Evolutionary conservation across 768 basidiomycete species (phyloP).

Genomic region (Panaeolus cyanescens): DNA sequence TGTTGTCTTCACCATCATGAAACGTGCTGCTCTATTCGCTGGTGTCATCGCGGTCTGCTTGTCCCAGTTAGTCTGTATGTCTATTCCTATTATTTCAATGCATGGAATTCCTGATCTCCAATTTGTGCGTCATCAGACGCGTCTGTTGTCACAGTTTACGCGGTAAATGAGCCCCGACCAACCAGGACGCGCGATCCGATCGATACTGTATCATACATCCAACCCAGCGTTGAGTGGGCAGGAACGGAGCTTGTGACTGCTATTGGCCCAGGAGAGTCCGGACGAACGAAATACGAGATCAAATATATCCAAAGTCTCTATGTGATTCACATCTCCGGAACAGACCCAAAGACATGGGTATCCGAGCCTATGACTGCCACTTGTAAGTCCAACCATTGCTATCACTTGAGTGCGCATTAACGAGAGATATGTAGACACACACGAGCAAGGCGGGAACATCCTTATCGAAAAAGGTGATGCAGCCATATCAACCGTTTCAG

Average conservation of each 20-base stretch:
- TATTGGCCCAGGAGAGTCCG: neutral
- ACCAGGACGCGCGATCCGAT: neutral
- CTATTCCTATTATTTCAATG: neutral
- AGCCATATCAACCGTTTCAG: neutral
- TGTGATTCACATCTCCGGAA: neutral
- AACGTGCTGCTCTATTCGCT: neutral
- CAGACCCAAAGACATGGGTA: neutral
- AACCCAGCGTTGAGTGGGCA: slow-evolving; percentile 7
- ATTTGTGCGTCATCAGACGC: neutral
- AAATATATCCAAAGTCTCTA: neutral
- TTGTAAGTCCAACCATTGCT: neutral
- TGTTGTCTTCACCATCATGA: neutral
- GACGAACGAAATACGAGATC: neutral
- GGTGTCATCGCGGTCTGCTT: neutral
- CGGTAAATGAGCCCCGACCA: neutral
- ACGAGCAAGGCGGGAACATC: neutral
- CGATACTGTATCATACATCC: neutral
- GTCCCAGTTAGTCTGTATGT: neutral
- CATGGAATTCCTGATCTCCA: neutral
- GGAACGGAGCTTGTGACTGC: neutral
- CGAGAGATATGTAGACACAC: neutral
- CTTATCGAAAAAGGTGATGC: neutral
- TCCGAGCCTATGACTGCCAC: neutral
- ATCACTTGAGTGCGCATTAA: neutral
- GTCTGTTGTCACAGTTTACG: neutral